Evolutionary conservation across 2,329 filamentous ascomycete genomes (phyloP).

Genomic region (Neonectria punicea): DNA sequence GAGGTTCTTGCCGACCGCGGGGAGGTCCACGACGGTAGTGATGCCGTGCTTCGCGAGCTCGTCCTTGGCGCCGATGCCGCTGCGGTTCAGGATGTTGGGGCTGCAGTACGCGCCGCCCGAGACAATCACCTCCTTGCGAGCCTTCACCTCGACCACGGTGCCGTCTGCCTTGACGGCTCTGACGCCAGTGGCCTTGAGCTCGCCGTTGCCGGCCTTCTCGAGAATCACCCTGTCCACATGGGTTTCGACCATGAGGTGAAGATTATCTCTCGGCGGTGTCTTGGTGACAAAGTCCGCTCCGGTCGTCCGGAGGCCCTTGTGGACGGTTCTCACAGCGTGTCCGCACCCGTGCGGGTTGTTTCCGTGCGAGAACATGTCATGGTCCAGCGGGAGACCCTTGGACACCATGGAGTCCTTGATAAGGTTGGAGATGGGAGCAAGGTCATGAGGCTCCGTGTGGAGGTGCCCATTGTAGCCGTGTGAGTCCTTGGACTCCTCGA

Average conservation of each 20-base stretch:
- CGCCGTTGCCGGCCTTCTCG: slow-evolving; percentile 44
- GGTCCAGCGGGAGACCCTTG: slow-evolving; percentile 63
- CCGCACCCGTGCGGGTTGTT: slow-evolving; percentile 65
- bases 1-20: slow-evolving; percentile 62
- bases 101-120: slow-evolving; percentile 62
- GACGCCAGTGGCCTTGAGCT: slow-evolving; percentile 58
- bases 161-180: slow-evolving; percentile 54
- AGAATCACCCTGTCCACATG: slow-evolving; percentile 65
- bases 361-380: slow-evolving; percentile 67
- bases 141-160: slow-evolving; percentile 50
- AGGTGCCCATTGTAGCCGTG: slow-evolving; percentile 65
- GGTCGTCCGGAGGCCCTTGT: slow-evolving; percentile 62
- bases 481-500: slow-evolving; percentile 56
- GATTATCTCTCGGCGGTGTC: slow-evolving; percentile 52
- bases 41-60: slow-evolving; percentile 57
- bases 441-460: slow-evolving; percentile 66
- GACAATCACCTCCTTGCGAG: slow-evolving; percentile 53
- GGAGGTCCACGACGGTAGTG: slow-evolving; percentile 53
- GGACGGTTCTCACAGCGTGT: slow-evolving; percentile 63
- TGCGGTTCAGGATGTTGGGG: slow-evolving; percentile 62
- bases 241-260: slow-evolving; percentile 59
- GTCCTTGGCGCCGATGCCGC: slow-evolving; percentile 59
- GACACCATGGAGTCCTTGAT: slow-evolving; percentile 65
- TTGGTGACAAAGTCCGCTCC: slow-evolving; percentile 63
- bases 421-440: slow-evolving; percentile 67